These are phyloP conservation scores for Immersiella caudata DNA, from an alignment of 495 filamentous ascomycete species.

Conservation along the genomic window DNA sequence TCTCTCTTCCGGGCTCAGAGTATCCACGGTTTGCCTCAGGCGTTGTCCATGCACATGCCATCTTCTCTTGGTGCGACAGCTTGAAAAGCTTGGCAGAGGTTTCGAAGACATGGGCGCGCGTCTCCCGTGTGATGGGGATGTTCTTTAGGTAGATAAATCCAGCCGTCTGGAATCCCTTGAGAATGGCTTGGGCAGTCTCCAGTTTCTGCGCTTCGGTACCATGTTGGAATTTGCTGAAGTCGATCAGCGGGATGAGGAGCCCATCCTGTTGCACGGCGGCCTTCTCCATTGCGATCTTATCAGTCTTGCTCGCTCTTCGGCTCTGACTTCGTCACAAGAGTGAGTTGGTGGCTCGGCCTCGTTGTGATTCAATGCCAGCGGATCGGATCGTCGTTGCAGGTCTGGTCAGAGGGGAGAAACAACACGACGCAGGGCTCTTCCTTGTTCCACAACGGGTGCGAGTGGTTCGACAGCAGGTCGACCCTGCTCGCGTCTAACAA, in stretches of 20 bases:
- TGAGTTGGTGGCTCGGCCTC: background rate
- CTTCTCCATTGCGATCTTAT: slow-evolving; percentile 42
- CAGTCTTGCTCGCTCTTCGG: background rate
- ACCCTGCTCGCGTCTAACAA: background rate
- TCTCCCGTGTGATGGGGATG: slow-evolving; percentile 66
- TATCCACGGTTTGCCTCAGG: slow-evolving; percentile 81
- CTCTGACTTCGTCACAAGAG: background rate
- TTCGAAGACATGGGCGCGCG: slow-evolving; percentile 64
- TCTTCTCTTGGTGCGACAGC: slow-evolving; percentile 70
- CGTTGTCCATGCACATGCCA: slow-evolving; percentile 68
- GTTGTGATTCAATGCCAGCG: too few relatives aligned
- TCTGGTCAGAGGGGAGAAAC: too few relatives aligned
- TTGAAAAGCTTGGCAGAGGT: slow-evolving; percentile 78
- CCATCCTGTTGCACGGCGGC: slow-evolving; percentile 67
- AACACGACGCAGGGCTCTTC: background rate
- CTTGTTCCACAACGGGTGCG: background rate
- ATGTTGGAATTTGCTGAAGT: slow-evolving; percentile 76
- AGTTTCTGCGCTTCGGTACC: slow-evolving; percentile 64
- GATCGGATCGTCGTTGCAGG: too few relatives aligned
- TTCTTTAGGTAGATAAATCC: slow-evolving; percentile 92
- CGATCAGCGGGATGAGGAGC: slow-evolving; percentile 80
- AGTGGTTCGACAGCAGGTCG: background rate
- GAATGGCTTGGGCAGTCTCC: slow-evolving; percentile 68
- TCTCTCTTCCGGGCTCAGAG: slow-evolving; percentile 73
- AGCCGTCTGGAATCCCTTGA: slow-evolving; percentile 78